Evolutionary conservation across 768 basidiomycete genomes (phyloP).

Genomic region (Austroboletus eburneus): DNA sequence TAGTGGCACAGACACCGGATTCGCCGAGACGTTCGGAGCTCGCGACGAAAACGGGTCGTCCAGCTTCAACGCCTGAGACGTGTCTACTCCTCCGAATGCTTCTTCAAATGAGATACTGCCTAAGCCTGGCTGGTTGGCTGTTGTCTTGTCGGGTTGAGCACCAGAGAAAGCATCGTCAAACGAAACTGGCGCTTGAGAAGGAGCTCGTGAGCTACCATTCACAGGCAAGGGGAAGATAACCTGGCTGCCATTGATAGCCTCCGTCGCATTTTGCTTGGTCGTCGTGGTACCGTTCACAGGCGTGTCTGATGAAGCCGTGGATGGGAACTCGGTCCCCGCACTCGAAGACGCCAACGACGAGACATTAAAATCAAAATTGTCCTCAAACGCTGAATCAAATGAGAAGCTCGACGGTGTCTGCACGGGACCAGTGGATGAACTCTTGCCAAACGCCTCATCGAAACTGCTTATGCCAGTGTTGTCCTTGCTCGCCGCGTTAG

Average conservation of each 20-base stretch:
- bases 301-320: slow-evolving; percentile 19
- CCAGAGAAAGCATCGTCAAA: slow-evolving; percentile 40
- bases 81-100: slow-evolving; percentile 47
- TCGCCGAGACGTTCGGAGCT: slow-evolving; percentile 30
- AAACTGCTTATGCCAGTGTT: slow-evolving; percentile 51
- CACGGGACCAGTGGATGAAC: slow-evolving; percentile 37
- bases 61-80: slow-evolving; percentile 38
- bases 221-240: slow-evolving; percentile 13
- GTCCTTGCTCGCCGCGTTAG: slow-evolving; percentile 9
- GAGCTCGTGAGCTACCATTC: slow-evolving; percentile 8
- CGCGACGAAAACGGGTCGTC: slow-evolving; percentile 36
- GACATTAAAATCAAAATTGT: slow-evolving; percentile 63
- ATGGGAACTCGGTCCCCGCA: slow-evolving; percentile 28
- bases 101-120: slow-evolving; percentile 47
- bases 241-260: slow-evolving; percentile 8
- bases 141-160: slow-evolving; percentile 16
- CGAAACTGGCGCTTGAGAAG: slow-evolving; percentile 28
- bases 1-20: slow-evolving; percentile 16
- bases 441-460: slow-evolving; percentile 68
- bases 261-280: slow-evolving; percentile 4
- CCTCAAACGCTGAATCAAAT: slow-evolving; percentile 64
- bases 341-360: slow-evolving; percentile 39
- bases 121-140: slow-evolving; percentile 4
- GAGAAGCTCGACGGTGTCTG: slow-evolving; percentile 40
- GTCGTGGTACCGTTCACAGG: slow-evolving; percentile 25